Base-by-base conservation (phyloP, 176 grass and related monocot species). In the Olyra latifolia region DNA sequence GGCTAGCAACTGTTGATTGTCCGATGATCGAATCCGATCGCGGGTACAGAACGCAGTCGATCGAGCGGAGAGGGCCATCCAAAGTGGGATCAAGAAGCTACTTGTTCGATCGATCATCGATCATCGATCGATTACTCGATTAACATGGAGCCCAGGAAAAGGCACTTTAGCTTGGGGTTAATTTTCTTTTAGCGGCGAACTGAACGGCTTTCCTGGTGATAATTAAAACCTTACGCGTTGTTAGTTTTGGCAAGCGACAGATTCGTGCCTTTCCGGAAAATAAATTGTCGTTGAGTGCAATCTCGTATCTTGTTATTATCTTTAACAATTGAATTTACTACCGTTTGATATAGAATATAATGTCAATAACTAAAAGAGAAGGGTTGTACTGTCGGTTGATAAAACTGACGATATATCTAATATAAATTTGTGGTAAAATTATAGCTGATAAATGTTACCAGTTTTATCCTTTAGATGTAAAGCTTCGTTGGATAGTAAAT, bases 1-100 rank as follows among this genome's bases (percentile, higher is more conserved):
- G 77, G 3, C 41, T 25, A 50, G 77, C 63, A 40, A 71, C 44
- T 20, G 15, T 35, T 35, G 32, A 4, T 35, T 35, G 32, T 35
- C 32, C 32, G 39, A 60, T 41, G 14, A 45, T 76, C 66, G 57
- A 71, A 52, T 83, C 32, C 41, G 13, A 29, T 25, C 1, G 11
- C 10, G 44, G 42, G 76, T 76, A 13, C 17, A 24, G 25, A 12
- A 20, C 17, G 0, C 5, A 3, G 32, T 35, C 19, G 10, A 10
- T 12, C 13, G 56, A 27, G 4, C 2, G 6, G 35, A 30, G 35
- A n/a, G 69, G 27, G 15, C 71, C 61, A 75, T 75, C 71, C 71
- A 83, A 32, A 56, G 71, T 75, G 60, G 76, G 54, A 66, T 74
- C 7, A 38, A 39, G 55, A 12, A 12, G 55, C 55, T 25, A 58